Percentiles rank a stretch among this genome's conserved stretches.
These are phyloP conservation scores for Chrysanthemum makinoi DNA, from an alignment of 129 eudicot genomes.

Conservation along the genomic window DNA sequence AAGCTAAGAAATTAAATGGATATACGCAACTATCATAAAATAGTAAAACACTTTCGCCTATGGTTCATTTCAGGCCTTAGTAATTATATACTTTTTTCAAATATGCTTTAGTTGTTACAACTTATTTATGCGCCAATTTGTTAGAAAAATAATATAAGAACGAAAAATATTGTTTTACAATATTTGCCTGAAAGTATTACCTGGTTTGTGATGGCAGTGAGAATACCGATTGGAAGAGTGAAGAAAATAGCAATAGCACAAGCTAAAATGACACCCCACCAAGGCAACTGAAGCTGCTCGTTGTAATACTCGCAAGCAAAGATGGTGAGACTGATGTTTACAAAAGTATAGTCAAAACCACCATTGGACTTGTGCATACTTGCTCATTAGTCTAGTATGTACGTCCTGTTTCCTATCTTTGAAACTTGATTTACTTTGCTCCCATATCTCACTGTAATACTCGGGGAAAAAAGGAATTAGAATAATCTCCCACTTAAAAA, in stretches of 20 bases:
- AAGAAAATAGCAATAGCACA: conserved; percentile 84
- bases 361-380: conserved; percentile 91
- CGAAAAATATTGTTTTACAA: too few relatives aligned
- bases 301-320: conserved; percentile 90
- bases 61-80: too few relatives aligned
- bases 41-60: too few relatives aligned
- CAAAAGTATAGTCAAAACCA: conserved; percentile 93
- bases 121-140: too few relatives aligned
- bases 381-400: conserved; percentile 89
- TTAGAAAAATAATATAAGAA: too few relatives aligned
- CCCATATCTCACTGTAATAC: conserved; percentile 82
- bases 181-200: conserved; percentile 28
- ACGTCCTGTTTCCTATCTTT: conserved; percentile 70
- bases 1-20: not conserved
- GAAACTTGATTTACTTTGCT: conserved; percentile 85
- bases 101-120: too few relatives aligned
- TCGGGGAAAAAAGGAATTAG: not conserved
- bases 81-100: too few relatives aligned
- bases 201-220: conserved; percentile 97
- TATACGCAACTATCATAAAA: too few relatives aligned
- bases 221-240: conserved; percentile 95
- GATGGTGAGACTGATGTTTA: conserved; percentile 65
- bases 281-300: conserved; percentile 95
- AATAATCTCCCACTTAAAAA: not conserved
- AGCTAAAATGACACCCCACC: conserved; percentile 99